Base-by-base conservation (phyloP, 208 protist species). In the Trypanosoma brucei region DNA sequence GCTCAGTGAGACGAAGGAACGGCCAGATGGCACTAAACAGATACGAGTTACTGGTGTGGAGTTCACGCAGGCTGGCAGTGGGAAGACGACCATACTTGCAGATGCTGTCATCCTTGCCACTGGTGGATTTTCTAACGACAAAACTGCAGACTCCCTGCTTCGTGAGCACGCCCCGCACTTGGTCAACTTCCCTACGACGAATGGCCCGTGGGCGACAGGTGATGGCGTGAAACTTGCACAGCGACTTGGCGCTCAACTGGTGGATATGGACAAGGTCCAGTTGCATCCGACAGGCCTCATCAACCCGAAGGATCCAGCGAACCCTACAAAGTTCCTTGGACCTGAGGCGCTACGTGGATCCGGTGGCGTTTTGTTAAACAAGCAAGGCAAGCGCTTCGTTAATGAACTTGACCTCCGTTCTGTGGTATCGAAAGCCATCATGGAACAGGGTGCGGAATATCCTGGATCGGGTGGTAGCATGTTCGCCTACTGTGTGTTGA, bases 231-330 rank as follows among this genome's bases (percentile, higher is more conserved):
- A 88, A 72, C 78, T 83, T 50, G 86, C 83, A 1, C 70, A 75
- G 36, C 58, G 79, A 34, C 66, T 96, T 44, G 88, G 86, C 38
- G 93, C 76, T 11, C 60, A 64, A n/a, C 68, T 94, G 39, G 81
- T 96, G 33, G 85, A 97, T 68, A 96, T 98, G 91, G 93, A 97
- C 76, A 83, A 97, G 73, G 89, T 97, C 55, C 89, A 95, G 72
- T 72, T 99, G 11, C 97, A 99, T 65, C 97, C 97, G 22, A 99
- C 97, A n/a, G 93, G 90, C 30, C 93, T 98, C 31, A 58, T 98
- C n/a, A 75, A 98, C 69, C 93, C 94, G 4, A 86, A 84, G 53
- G 79, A 98, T 42, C 97, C 96, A 0, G 55, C 70, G 1, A 85
- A 77, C 49, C 57, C 62, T 33, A 93, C 86, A 46, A 97, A 98